phyloP scores from a whole-genome alignment of 306 rosid genomes.

The Castanopsis chinensis region DNA sequence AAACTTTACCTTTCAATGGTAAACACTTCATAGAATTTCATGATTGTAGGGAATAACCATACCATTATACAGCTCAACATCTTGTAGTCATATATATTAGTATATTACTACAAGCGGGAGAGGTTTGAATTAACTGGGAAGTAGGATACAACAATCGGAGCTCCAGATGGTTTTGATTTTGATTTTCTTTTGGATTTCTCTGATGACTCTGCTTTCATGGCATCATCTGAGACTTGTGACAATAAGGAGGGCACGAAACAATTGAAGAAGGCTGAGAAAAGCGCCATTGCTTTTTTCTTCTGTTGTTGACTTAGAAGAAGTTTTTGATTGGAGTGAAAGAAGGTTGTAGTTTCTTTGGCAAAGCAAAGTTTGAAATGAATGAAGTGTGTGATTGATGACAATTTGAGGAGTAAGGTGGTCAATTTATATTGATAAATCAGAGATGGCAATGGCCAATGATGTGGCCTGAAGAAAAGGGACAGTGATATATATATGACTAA shows the following conservation, averaged over 20 bases:
- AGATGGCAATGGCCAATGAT: too few species aligned
- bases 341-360: not conserved
- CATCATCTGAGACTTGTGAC: not conserved
- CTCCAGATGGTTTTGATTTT: not conserved
- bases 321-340: not conserved
- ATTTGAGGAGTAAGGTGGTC: too few species aligned
- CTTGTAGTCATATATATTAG: too few species aligned
- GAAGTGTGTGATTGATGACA: too few species aligned
- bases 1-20: too few species aligned
- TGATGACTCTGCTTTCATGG: not conserved
- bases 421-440: too few species aligned
- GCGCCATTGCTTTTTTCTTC: not conserved
- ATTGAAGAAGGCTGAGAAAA: not conserved
- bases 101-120: slow-evolving; percentile 10
- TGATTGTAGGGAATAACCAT: too few species aligned
- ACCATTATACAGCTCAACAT: too few species aligned
- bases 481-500: too few species aligned
- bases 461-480: too few species aligned
- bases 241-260: not conserved
- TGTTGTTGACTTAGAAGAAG: not conserved
- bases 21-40: too few species aligned
- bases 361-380: too few species aligned
- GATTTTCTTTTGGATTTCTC: not conserved
- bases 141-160: slow-evolving; percentile 11
- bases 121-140: slow-evolving; percentile 11